Base-by-base conservation (phyloP, 345 rosid genomes). In the Murraya paniculata region DNA sequence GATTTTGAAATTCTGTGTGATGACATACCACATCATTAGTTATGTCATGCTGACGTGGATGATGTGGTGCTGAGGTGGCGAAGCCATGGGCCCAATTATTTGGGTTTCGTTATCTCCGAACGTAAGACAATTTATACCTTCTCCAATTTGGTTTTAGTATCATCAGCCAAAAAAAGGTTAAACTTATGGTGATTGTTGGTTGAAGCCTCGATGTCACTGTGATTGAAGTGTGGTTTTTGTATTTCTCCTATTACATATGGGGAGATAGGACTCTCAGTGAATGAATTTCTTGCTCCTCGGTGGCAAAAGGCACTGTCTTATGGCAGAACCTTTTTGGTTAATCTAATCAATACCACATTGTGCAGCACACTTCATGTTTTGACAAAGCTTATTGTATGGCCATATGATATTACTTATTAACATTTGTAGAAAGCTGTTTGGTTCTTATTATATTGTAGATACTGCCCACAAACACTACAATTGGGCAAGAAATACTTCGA, bases 181-280 rank as follows among this genome's bases (percentile, higher is more conserved):
- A 41, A 25, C 7, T 21, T 45, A 35, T 72, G 2, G 68, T 62
- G 45, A 24, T 21, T 74, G 65, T 70, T 73, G 56, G 50, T 18
- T 84, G 81, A 92, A 94, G 95, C 92, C 24, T 78, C 84, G 18
- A 89, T 91, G 93, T 94, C 95, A 31, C 70, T 22, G 55, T 89
- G 95, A 93, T 76, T 92, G 82, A 78, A 77, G 36, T 94, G 98
- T 95, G 93, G 83, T 9, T 94, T 90, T 65, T 92, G 97, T 97
- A 72, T 88, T 31, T 83, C 85, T 45, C 94, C 98, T 28, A 1
- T 86, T 21, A 78, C 92, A 24, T 91, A 92, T 76, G 94, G 89
- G 4, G 89, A 87, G 77, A 91, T 91, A 64, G 98, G 90, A 3
- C 80, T 92, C 55, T 75, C 89, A 0, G 82, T 84, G 24, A 94